Evolutionary conservation across 768 basidiomycete genomes (phyloP).

Genomic region (Roridomyces roridus): DNA sequence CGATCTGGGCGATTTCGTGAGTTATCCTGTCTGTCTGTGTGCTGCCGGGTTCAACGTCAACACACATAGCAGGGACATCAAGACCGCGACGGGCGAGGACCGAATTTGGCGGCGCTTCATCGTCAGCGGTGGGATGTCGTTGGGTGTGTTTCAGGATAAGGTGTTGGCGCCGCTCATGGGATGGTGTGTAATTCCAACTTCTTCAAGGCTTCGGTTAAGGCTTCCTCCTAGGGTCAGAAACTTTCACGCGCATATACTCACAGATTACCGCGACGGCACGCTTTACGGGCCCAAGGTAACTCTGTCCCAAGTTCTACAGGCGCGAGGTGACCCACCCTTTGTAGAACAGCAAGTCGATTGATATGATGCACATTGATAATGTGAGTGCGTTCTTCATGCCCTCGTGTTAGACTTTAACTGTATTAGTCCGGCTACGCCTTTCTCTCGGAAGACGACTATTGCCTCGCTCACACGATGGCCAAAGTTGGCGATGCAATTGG

Average conservation of each 20-base stretch:
- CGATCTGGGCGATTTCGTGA: constrained; percentile 26
- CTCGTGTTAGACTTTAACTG: no score
- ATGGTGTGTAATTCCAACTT: constrained; percentile 25
- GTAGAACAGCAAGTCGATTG: constrained; percentile 25
- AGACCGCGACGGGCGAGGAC: constrained; percentile 20
- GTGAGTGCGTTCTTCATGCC: constrained; percentile 12
- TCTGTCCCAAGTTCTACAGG: no score
- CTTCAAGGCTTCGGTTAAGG: neutral
- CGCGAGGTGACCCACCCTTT: constrained; percentile 11
- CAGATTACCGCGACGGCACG: constrained; percentile 32
- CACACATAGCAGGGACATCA: constrained; percentile 16
- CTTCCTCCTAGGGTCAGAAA: constrained; percentile 30
- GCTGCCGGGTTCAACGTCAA: no score
- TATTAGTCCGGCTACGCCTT: constrained; percentile 31
- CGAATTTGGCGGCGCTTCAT: constrained; percentile 31
- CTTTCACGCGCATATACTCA: constrained; percentile 33
- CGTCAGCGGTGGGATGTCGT: constrained; percentile 32
- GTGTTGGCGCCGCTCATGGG: constrained; percentile 33
- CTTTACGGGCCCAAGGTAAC: constrained; percentile 33
- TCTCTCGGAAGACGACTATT: constrained; percentile 30
- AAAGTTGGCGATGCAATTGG: constrained; percentile 28
- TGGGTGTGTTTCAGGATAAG: constrained; percentile 34
- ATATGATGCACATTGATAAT: constrained; percentile 29
- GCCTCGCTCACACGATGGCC: constrained; percentile 29
- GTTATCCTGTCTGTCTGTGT: no score